Conservation (phyloP, 148 eudicot species). For the Rhododendron ovatum region DNA sequence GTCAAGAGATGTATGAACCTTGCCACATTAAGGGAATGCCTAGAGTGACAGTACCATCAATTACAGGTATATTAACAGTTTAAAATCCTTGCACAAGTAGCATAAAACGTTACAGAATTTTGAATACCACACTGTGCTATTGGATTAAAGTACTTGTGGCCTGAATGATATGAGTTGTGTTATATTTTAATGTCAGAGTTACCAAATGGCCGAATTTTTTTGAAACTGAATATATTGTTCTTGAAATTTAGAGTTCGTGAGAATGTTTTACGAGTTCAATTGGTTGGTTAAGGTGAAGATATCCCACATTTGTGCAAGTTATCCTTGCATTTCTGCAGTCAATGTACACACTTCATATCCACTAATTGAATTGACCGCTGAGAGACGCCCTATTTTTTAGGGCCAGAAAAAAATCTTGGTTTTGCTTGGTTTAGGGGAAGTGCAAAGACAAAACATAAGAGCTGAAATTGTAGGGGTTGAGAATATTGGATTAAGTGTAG, state of each 20-base stretch:
- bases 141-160: neutral
- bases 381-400: neutral
- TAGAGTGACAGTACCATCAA: neutral
- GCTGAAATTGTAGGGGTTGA: neutral
- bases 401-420: too few species aligned
- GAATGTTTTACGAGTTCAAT: neutral
- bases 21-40: neutral
- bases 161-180: neutral
- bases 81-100: too few species aligned
- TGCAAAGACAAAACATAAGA: neutral
- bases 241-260: neutral
- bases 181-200: neutral
- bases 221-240: neutral
- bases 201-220: neutral
- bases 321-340: neutral
- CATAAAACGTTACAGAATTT: too few species aligned
- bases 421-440: neutral
- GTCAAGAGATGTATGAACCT: neutral
- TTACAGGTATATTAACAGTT: neutral
- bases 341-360: neutral
- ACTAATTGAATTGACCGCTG: neutral
- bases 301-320: neutral
- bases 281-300: neutral
- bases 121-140: neutral
- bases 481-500: neutral